Evolutionary conservation across 148 eudicot species (phyloP), one percentile per base, ranked within the genome.

Genomic region (Suaeda aralocaspica): DNA sequence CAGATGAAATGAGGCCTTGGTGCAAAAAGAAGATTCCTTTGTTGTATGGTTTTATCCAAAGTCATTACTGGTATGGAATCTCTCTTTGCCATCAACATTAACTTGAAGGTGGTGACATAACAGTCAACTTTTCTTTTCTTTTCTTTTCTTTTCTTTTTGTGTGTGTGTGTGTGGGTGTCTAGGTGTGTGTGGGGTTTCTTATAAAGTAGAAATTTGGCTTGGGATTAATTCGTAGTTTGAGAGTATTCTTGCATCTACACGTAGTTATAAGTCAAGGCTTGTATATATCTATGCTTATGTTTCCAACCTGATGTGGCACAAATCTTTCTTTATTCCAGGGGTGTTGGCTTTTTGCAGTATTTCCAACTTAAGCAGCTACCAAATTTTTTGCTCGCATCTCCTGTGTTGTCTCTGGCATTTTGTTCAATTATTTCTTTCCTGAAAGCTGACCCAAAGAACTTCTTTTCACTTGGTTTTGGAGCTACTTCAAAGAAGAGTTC

Each of bases 311-410:
- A 69, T 68, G 59, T 42, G 34, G 39, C 64, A 48, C 48, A 30
- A 14, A 46, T 29, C 34, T 74, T 51, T 69, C 56, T 45, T 81
- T 82, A 10, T 75, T 73, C 29, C 90, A 91, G 99, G 99, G 84
- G 85, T 70, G 99, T 91, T 29, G 99, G 99, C 64, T 91, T 95
- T 76, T 79, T 95, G 82, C 79, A 80, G 75, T 89, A 89, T 77
- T 95, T 95, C 67, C 88, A 88, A 78, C 67, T 87, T 39, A 95
- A 91, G 80, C 97, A 91, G 82, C 75, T 88, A 74, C 99, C 99
- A 33, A 95, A 95, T 73, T 94, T 94, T 76, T 78, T 95, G 34
- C 96, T 95, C 59, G 97, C 96, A 57, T 82, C 86, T 49, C 99
- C 97, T 10, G 85, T 91, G 78, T 74, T 95, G 56, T 95, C 90